These are phyloP conservation scores for Phoma herbarum DNA, from an alignment of 2,329 filamentous ascomycete species.

Conservation along the genomic window DNA sequence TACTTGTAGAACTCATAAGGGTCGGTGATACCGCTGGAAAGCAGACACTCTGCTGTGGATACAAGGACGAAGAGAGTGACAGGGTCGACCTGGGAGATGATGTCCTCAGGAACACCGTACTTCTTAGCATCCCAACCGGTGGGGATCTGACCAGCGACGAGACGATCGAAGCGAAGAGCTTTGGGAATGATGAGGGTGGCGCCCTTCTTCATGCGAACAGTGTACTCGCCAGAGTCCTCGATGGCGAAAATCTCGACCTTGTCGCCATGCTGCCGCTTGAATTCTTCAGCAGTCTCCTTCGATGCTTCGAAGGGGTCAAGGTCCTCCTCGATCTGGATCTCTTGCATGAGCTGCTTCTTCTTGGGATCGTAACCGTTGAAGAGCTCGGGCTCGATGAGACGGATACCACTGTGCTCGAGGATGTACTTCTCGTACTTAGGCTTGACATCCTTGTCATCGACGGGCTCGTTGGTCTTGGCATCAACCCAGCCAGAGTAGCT, in stretches of 20 bases:
- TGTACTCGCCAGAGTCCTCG: constrained; percentile 90
- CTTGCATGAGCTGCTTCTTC: constrained; percentile 97
- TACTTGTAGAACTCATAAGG: constrained; percentile 99
- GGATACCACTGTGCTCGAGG: constrained; percentile 95
- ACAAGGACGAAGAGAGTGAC: constrained; percentile 96
- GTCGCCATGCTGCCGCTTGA: constrained; percentile 95
- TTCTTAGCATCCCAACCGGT: constrained; percentile 97
- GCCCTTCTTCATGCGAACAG: constrained; percentile 93
- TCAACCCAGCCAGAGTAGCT: constrained; percentile 98
- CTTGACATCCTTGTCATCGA: constrained; percentile 98
- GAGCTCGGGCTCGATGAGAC: constrained; percentile 95
- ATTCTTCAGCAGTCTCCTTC: constrained; percentile 96
- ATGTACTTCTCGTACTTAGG: constrained; percentile 97
- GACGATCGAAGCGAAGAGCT: constrained; percentile 93
- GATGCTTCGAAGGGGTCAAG: constrained; percentile 96
- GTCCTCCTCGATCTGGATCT: constrained; percentile 97
- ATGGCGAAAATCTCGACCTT: constrained; percentile 99
- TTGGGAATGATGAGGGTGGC: constrained; percentile 96
- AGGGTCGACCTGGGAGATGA: constrained; percentile 96
- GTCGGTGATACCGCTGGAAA: constrained; percentile 95
- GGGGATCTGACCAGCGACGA: constrained; percentile 95
- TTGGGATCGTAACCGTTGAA: constrained; percentile 97
- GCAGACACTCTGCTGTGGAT: constrained; percentile 87
- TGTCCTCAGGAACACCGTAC: constrained; percentile 96
- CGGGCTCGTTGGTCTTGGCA: constrained; percentile 89